These are phyloP conservation scores for Backusella sp. DNA, from an alignment of 192 early-diverging fungal genomes.

Conservation along the genomic window DNA sequence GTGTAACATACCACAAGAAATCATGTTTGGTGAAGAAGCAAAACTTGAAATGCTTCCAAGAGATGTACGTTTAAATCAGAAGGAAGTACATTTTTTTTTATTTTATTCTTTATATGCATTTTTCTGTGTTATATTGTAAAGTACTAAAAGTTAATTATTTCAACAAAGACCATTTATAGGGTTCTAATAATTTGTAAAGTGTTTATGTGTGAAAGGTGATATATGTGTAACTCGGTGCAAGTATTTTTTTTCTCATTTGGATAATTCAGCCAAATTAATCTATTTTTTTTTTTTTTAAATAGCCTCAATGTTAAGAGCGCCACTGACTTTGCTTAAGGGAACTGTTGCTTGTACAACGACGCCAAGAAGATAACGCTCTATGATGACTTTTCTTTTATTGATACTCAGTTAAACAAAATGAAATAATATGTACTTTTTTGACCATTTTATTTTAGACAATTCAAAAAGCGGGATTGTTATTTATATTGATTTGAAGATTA, in stretches of 20 bases:
- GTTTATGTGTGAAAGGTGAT: not conserved
- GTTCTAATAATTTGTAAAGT: not conserved
- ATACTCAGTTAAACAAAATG: not conserved
- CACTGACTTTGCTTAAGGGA: not conserved
- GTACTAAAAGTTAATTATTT: not conserved
- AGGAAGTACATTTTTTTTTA: not conserved
- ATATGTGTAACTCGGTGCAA: not conserved
- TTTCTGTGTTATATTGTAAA: not conserved
- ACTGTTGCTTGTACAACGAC: not conserved
- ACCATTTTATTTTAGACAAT: not conserved
- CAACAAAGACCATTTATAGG: not conserved
- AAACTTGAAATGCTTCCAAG: not conserved
- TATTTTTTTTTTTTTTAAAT: not conserved
- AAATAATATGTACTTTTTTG: not conserved
- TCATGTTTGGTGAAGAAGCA: not conserved
- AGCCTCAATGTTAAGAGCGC: not conserved
- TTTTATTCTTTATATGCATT: too few species aligned
- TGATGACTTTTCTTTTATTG: not conserved
- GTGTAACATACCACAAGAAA: not conserved
- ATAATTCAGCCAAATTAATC: slow-evolving; percentile 11
- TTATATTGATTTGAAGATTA: not conserved
- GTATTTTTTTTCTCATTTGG: not conserved
- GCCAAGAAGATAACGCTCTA: not conserved
- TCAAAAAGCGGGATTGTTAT: not conserved
- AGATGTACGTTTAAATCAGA: not conserved